These are phyloP conservation scores for Colletotrichum neosansevieriae DNA, from an alignment of 2,329 filamentous ascomycete genomes.

Conservation along the genomic window DNA sequence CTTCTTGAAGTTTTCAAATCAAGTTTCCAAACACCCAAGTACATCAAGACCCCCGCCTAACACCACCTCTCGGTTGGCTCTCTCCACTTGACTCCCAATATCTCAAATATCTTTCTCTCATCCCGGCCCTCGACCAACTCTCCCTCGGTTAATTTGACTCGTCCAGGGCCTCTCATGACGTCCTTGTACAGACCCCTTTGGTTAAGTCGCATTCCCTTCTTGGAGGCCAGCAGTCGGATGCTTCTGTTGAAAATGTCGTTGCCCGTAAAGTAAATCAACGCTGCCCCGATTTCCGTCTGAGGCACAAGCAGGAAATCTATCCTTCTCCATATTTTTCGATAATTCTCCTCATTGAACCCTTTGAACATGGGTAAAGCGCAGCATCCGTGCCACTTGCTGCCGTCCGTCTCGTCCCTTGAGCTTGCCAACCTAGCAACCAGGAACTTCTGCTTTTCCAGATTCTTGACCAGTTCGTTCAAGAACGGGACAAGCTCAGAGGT, in stretches of 20 bases:
- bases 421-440: slow-evolving; percentile 77
- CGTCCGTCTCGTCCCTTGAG: slow-evolving; percentile 58
- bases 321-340: slow-evolving; percentile 74
- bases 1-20: too few species aligned
- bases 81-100: slow-evolving; percentile 86
- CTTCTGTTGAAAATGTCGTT: slow-evolving; percentile 96
- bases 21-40: too few species aligned
- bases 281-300: slow-evolving; percentile 81
- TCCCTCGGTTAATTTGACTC: slow-evolving; percentile 75
- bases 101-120: slow-evolving; percentile 85
- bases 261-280: slow-evolving; percentile 94
- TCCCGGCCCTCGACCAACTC: slow-evolving; percentile 78
- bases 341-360: slow-evolving; percentile 49
- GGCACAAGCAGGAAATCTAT: slow-evolving; percentile 90
- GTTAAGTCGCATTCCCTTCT: slow-evolving; percentile 86
- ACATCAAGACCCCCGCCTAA: slow-evolving; percentile 48
- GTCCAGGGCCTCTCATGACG: slow-evolving; percentile 69
- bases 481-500: slow-evolving; percentile 70
- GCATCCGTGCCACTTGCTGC: slow-evolving; percentile 90
- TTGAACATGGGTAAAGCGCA: slow-evolving; percentile 71
- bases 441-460: slow-evolving; percentile 72
- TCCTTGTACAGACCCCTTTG: slow-evolving; percentile 83
- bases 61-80: slow-evolving; percentile 82
- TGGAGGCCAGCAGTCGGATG: slow-evolving; percentile 81
- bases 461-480: slow-evolving; percentile 71